Conservation (phyloP, 1,139 yeast species). For the Suhomyces ambrosiae region DNA sequence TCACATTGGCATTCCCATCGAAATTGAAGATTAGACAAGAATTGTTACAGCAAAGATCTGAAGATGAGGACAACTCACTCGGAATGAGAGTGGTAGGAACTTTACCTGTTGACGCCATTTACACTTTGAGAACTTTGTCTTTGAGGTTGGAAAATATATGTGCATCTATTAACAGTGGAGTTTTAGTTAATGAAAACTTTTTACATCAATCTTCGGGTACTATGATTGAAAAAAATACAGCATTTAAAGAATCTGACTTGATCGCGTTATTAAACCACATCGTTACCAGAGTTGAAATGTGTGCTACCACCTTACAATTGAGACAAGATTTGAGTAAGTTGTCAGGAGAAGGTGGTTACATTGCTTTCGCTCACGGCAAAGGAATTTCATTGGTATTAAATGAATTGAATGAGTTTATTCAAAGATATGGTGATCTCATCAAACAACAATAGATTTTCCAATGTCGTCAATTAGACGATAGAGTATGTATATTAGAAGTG, state of each 20-base stretch:
- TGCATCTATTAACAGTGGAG: constrained; percentile 33
- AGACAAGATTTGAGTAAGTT: constrained; percentile 35
- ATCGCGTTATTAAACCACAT: constrained; percentile 61
- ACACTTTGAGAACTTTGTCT: constrained; percentile 50
- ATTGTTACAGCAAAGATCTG: constrained; percentile 37
- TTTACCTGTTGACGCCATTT: constrained; percentile 46
- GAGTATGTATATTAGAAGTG: too few relatives aligned
- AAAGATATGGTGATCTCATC: constrained; percentile 4
- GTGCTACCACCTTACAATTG: constrained; percentile 40
- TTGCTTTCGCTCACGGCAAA: constrained; percentile 26
- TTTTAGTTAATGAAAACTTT: constrained; percentile 29
- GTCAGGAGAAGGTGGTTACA: constrained; percentile 27
- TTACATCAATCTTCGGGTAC: constrained; percentile 30
- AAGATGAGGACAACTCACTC: constrained; percentile 16
- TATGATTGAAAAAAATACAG: constrained; percentile 25
- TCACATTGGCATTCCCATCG: constrained; percentile 78
- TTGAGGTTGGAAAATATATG: constrained; percentile 54
- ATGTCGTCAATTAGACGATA: too few relatives aligned
- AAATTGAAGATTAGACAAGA: constrained; percentile 60
- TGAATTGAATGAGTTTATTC: constrained; percentile 23
- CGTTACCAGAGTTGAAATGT: constrained; percentile 64
- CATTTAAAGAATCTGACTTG: constrained; percentile 39
- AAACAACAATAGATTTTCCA: neutral
- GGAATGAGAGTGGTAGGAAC: constrained; percentile 40
- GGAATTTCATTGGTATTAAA: constrained; percentile 30